Conservation (phyloP, 1,284 basidiomycete species). For the Cutaneotrichosporon mucoides region DNA sequence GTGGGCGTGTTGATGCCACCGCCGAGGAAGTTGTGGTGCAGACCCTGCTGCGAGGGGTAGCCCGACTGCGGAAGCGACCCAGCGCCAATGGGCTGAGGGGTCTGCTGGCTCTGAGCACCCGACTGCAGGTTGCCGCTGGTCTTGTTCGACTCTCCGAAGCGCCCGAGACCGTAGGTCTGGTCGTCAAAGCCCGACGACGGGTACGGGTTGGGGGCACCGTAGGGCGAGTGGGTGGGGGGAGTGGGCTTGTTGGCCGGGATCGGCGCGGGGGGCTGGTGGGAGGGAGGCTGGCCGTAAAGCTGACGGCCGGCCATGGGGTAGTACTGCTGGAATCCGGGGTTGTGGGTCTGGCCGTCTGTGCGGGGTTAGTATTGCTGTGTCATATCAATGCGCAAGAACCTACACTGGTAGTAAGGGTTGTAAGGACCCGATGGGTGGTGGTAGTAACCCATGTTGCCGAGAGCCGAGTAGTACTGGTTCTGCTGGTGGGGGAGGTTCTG, state of each 20-base stretch:
- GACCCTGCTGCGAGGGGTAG: constrained; percentile 25
- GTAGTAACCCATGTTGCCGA: constrained; percentile 49
- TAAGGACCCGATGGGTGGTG: constrained; percentile 40
- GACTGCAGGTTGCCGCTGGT: constrained; percentile 13
- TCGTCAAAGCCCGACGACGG: constrained; percentile 40
- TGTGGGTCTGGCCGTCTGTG: constrained; percentile 45
- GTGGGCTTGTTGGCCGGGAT: constrained; percentile 39
- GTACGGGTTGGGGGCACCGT: constrained; percentile 41
- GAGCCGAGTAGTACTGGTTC: constrained; percentile 43
- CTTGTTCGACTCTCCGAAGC: constrained; percentile 35
- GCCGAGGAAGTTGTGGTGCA: constrained; percentile 36
- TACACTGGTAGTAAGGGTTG: constrained; percentile 52
- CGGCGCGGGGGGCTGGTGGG: constrained; percentile 40
- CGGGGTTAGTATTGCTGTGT: constrained; percentile 4
- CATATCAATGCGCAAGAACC: constrained; percentile 12
- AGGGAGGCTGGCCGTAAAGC: constrained; percentile 45
- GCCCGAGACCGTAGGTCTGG: constrained; percentile 32
- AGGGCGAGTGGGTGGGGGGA: constrained; percentile 39
- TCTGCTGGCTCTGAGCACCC: constrained; percentile 19
- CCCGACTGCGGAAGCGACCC: constrained; percentile 9
- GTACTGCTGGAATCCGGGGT: constrained; percentile 48
- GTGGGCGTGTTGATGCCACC: constrained; percentile 14
- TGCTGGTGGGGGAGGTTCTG: constrained; percentile 41
- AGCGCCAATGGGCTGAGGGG: constrained; percentile 16
- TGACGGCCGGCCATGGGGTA: constrained; percentile 45